A percentile compares a stretch with the other conserved stretches of the same genome.
These are phyloP conservation scores for Fraxinus americana DNA, from an alignment of 257 asterid genomes.

Conservation along the genomic window DNA sequence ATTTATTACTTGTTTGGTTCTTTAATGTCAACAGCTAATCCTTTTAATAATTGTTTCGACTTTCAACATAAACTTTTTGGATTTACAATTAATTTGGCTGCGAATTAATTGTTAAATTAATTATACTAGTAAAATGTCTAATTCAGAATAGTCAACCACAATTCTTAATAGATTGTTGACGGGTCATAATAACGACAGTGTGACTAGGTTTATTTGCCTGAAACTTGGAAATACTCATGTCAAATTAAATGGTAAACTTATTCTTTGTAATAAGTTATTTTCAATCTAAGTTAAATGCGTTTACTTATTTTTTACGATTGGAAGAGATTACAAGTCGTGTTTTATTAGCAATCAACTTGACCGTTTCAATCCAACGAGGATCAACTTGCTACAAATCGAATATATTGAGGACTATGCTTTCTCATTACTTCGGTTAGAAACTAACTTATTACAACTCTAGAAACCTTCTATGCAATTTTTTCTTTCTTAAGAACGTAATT, in stretches of 20 bases:
- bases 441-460: no score
- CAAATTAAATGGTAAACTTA: no score
- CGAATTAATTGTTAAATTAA: background rate
- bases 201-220: no score
- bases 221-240: no score
- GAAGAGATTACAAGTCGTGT: background rate
- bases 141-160: no score
- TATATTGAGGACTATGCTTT: background rate
- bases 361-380: background rate
- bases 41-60: slow-evolving; percentile 19
- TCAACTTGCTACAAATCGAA: background rate
- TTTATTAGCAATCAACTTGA: background rate
- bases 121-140: no score
- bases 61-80: slow-evolving; percentile 17
- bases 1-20: background rate
- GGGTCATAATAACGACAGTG: no score
- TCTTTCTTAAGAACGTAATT: no score
- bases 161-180: no score
- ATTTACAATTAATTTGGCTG: background rate
- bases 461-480: no score
- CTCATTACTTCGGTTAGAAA: background rate
- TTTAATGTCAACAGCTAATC: slow-evolving; percentile 15
- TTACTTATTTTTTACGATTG: no score
- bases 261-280: no score
- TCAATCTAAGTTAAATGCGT: background rate